Conservation (phyloP, 2,329 filamentous ascomycete species). For the Ophiocordyceps camponoti-leonardi region DNA sequence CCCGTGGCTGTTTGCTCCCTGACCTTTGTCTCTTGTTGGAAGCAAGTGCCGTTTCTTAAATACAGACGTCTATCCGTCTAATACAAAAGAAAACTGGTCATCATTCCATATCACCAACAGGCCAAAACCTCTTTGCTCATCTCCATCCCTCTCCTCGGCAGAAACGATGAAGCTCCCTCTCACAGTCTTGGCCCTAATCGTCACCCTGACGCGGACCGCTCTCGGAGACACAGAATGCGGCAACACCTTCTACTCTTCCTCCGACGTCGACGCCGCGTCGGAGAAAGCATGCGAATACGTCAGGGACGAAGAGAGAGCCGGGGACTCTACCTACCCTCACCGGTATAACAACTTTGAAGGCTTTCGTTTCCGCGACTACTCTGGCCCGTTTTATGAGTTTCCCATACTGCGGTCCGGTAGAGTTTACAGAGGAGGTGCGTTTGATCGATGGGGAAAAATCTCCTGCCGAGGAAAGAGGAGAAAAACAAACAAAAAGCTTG, state of each 20-base stretch:
- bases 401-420: conserved; percentile 14
- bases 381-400: conserved; percentile 21
- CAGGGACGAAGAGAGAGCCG: conserved; percentile 7
- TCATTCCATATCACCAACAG: no score
- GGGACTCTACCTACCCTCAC: conserved; percentile 19
- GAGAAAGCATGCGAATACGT: conserved; percentile 10
- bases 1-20: no score
- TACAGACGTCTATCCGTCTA: no score
- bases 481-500: not conserved
- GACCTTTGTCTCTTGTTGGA: no score
- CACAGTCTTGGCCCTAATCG: not conserved
- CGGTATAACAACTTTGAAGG: conserved; percentile 21
- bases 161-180: not conserved
- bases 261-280: conserved; percentile 12
- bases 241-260: conserved; percentile 10
- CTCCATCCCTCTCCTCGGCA: not conserved
- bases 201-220: not conserved
- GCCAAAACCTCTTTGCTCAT: no score
- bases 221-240: conserved; percentile 13
- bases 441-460: no score
- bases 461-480: no score
- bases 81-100: no score
- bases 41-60: no score
- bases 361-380: conserved; percentile 14
- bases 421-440: conserved; percentile 18